Evolutionary conservation across 2,329 filamentous ascomycete genomes (phyloP), one percentile per base, ranked within the genome.

Genomic region (Claviceps capensis): DNA sequence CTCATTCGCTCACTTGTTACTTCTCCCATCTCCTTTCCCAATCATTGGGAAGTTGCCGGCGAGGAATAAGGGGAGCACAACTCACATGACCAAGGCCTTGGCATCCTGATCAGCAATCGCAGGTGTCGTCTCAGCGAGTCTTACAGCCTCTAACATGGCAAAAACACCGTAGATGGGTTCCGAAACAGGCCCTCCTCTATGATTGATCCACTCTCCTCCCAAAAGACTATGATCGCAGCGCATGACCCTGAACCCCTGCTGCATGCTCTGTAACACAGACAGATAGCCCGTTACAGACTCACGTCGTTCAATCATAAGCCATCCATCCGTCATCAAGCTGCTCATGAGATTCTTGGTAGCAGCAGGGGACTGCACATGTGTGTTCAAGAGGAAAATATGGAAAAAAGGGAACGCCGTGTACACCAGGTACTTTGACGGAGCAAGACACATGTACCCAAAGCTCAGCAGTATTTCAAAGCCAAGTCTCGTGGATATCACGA

Each of bases 81-180:
- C 82, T 76, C 73, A 89, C 85, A 98, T 86, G 50, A 95, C 86
- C 4, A 97, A 75, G 1, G 91, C 91, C 48, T 79, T 86, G 46
- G 86, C 86, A 54, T 86, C 71, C n/a, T 68, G 69, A 59, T 90
- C 86, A 2, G 69, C 69, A 49, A 73, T 67, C 14, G 67, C 69
- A 34, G 75, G 71, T 4, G 74, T 68, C 1, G 73, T 73, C 59
- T 93, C 75, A 23, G 95, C 75, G 36, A 98, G 76, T 22, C 93
- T 80, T 6, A 97, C 85, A 3, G 91, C 88, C 66, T 98, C 93
- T 1, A 98, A 79, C 77, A 95, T 94, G 26, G 88, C 84, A 65
- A 98, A 98, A n/a, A 97, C 85, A 9, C 88, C 85, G 64, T 97
- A 98, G 52, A 98, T 88, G 0, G 91, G 88, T 67, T 98, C 93